These are phyloP conservation scores for Podospora pseudocomata DNA, from an alignment of 495 filamentous ascomycete species.

Conservation along the genomic window DNA sequence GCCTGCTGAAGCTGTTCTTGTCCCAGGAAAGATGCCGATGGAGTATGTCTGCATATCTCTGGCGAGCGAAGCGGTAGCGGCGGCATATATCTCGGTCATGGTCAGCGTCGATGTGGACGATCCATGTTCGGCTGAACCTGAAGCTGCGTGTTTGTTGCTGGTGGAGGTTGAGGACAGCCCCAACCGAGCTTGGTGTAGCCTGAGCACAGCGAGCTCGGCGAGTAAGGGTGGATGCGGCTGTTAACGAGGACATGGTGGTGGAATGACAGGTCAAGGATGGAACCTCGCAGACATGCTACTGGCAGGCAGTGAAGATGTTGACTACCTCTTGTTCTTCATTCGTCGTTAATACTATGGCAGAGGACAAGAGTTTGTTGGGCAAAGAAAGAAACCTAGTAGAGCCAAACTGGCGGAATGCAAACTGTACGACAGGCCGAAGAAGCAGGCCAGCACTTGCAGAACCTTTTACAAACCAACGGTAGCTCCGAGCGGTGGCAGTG, in stretches of 20 bases:
- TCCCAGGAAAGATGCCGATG: conserved; percentile 39
- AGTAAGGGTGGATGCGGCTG: conserved; percentile 28
- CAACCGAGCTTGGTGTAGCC: conserved; percentile 17
- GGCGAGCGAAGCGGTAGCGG: conserved; percentile 35
- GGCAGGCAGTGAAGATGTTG: neutral
- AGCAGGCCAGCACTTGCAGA: neutral
- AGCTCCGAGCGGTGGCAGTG: neutral
- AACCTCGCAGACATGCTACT: conserved; percentile 16
- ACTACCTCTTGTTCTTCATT: conserved; percentile 23
- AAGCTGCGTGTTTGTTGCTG: conserved; percentile 44
- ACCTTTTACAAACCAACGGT: neutral
- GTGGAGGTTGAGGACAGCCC: conserved; percentile 20
- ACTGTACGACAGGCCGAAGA: neutral
- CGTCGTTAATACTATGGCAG: conserved; percentile 12
- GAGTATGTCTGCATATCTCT: conserved; percentile 41
- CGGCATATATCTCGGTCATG: conserved; percentile 38
- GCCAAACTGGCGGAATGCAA: neutral
- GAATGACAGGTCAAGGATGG: neutral
- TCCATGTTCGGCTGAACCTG: conserved; percentile 43
- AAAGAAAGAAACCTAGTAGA: neutral
- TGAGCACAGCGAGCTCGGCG: conserved; percentile 31
- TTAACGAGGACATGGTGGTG: conserved; percentile 36
- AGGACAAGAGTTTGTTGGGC: neutral
- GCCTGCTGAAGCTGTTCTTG: conserved; percentile 28
- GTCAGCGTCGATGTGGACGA: conserved; percentile 39